Conservation (phyloP, 306 rosid genomes). For the Ormosia emarginata region DNA sequence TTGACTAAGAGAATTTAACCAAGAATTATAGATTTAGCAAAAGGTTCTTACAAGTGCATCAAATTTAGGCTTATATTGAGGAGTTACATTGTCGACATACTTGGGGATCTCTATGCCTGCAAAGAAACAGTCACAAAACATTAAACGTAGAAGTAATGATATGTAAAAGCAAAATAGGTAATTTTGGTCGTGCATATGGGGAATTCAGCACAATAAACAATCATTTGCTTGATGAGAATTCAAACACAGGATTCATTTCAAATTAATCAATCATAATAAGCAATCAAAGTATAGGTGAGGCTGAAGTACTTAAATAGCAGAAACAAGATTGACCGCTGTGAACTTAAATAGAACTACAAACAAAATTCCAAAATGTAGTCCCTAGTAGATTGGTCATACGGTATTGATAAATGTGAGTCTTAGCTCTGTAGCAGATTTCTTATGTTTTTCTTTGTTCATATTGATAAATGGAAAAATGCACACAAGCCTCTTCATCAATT, state of each 20-base stretch:
- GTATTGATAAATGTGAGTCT: background rate
- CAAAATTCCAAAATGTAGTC: background rate
- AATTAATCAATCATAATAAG: background rate
- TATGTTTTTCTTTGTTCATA: background rate
- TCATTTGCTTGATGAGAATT: background rate
- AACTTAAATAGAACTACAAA: background rate
- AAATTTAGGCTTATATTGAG: constrained; percentile 82
- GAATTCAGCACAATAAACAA: background rate
- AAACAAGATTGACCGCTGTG: background rate
- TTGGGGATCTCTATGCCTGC: constrained; percentile 90
- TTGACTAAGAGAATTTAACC: background rate
- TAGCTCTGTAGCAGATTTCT: background rate
- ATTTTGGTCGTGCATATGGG: background rate
- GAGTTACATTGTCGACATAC: constrained; percentile 90
- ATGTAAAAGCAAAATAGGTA: background rate
- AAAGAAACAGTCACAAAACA: constrained; percentile 6
- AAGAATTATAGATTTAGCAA: background rate
- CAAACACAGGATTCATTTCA: background rate
- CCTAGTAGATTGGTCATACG: background rate
- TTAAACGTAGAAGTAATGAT: background rate
- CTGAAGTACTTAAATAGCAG: background rate
- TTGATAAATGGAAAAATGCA: too few relatives aligned
- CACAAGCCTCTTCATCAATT: background rate
- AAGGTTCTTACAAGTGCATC: constrained; percentile 62
- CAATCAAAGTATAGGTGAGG: background rate